These are phyloP conservation scores for Aspergillus hancockii DNA, from an alignment of 495 filamentous ascomycete species.

Conservation along the genomic window DNA sequence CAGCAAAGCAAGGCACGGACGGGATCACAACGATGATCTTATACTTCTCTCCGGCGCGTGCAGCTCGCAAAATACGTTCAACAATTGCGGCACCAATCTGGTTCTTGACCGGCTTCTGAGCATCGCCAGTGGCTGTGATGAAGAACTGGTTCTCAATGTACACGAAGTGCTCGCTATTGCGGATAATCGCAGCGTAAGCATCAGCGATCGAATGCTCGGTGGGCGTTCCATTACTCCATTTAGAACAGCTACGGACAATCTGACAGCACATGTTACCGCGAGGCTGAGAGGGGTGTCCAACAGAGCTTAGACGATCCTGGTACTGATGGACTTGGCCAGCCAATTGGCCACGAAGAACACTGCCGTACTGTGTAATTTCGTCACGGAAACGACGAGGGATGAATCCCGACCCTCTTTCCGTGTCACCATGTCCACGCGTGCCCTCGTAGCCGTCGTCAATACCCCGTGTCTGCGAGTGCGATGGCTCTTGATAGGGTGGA, in stretches of 20 bases:
- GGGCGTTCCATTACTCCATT: slow-evolving; percentile 70
- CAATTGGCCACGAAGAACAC: slow-evolving; percentile 43
- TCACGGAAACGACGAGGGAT: slow-evolving; percentile 34
- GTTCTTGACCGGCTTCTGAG: slow-evolving; percentile 80
- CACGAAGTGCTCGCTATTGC: slow-evolving; percentile 77
- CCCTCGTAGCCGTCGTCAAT: slow-evolving; percentile 37
- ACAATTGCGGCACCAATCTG: slow-evolving; percentile 87
- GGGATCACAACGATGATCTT: slow-evolving; percentile 87
- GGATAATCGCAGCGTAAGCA: slow-evolving; percentile 83
- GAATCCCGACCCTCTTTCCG: slow-evolving; percentile 28
- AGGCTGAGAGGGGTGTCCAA: slow-evolving; percentile 26
- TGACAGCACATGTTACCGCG: slow-evolving; percentile 62
- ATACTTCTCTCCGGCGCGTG: slow-evolving; percentile 69
- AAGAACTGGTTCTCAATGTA: slow-evolving; percentile 99
- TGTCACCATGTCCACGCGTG: slow-evolving; percentile 27
- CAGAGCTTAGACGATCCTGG: slow-evolving; percentile 37
- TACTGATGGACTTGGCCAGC: slow-evolving; percentile 52
- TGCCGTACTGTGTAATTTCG: slow-evolving; percentile 38
- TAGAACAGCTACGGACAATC: slow-evolving; percentile 66
- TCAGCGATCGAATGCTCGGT: slow-evolving; percentile 86
- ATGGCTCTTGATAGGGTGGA: slow-evolving; percentile 38
- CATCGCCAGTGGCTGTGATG: slow-evolving; percentile 81
- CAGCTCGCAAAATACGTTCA: slow-evolving; percentile 80
- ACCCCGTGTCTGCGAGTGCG: slow-evolving; percentile 40
- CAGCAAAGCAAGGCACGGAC: slow-evolving; percentile 86